These are phyloP conservation scores for Penicillium sp. DNA, from an alignment of 2,329 filamentous ascomycete species.

Conservation along the genomic window DNA sequence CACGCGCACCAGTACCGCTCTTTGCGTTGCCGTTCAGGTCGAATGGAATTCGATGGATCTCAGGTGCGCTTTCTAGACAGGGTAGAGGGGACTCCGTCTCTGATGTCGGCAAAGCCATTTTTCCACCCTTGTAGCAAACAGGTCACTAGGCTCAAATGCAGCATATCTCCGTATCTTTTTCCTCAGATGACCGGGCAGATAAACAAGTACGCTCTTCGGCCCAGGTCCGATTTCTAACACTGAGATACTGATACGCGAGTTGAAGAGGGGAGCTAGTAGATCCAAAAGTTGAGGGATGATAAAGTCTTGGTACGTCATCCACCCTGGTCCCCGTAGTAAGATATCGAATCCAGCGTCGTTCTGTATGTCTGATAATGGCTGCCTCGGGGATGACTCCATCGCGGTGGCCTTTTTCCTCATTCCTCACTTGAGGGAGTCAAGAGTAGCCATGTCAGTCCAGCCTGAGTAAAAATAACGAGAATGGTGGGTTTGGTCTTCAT, in stretches of 20 bases:
- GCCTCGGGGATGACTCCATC: background rate
- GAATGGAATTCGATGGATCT: slow-evolving; percentile 13
- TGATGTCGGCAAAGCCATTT: slow-evolving; percentile 40
- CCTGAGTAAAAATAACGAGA: background rate
- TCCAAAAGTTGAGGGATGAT: slow-evolving; percentile 47
- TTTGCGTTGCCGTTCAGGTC: slow-evolving; percentile 24
- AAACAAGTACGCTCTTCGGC: slow-evolving; percentile 54
- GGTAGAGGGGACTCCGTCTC: slow-evolving; percentile 27
- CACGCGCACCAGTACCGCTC: slow-evolving; percentile 18
- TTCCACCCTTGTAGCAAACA: slow-evolving; percentile 50
- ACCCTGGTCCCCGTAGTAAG: slow-evolving; percentile 35
- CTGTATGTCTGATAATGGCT: slow-evolving; percentile 41
- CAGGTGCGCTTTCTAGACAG: slow-evolving; percentile 5
- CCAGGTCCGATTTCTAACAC: slow-evolving; percentile 62
- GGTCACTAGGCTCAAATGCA: slow-evolving; percentile 55
- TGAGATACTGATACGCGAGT: slow-evolving; percentile 48
- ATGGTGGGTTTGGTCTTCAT: background rate
- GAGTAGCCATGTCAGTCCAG: slow-evolving; percentile 42
- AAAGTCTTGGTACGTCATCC: slow-evolving; percentile 47
- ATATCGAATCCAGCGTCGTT: slow-evolving; percentile 53
- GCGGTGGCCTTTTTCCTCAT: slow-evolving; percentile 4
- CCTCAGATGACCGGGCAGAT: slow-evolving; percentile 46
- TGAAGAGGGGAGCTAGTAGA: slow-evolving; percentile 45
- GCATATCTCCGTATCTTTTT: slow-evolving; percentile 51
- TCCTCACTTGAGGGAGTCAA: slow-evolving; percentile 47